Evolutionary conservation across 495 filamentous ascomycete species (phyloP), one percentile per base, ranked within the genome.

Genomic region (Trichoderma asperelloides): DNA sequence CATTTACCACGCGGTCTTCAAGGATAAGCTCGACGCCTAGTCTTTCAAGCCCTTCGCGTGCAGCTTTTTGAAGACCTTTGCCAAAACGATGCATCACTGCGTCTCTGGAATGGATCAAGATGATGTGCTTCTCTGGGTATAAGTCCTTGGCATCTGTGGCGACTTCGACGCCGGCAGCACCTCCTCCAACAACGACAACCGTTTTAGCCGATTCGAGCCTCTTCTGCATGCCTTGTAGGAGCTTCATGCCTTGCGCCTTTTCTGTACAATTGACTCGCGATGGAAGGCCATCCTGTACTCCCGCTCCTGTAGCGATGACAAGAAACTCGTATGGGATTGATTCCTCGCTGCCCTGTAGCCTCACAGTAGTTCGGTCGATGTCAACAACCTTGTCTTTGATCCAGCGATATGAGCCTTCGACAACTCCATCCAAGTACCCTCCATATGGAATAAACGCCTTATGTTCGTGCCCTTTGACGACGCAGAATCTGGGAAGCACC

Each of bases 111-210:
- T 89, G 86, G 12, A 88, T 77, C 27, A 89, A 74, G 0, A 79
- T 81, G 33, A 88, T 78, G 27, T 81, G 74, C 72, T 88, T 88
- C 9, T 82, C 80, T 0, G 82, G 84, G 65, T 84, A 86, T n/a
- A 75, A 74, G 60, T 80, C 79, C 70, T 86, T 86, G 5, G 74
- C 72, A 69, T 89, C 86, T 0, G 81, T 80, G 3, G 85, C 84
- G 69, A 87, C 75, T 71, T 89, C 82, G 1, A 88, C 81, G 2
- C 86, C 86, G 0, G 85, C 85, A 2, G 86, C 84, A 8, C 86
- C 86, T 1, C 85, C 86, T 4, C 86, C 86, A 1, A 85, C 81
- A 27, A 89, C 79, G 1, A 84, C 74, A 69, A 88, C 78, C 0
- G 76, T 80, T 21, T 75, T 73, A 2, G 83, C 74, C 0, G 66